Percentiles rank a stretch among this genome's conserved stretches.
Evolutionary conservation across 352 stramenopile genomes (phyloP).

Genomic region (Globisporangium sylvaticum): DNA sequence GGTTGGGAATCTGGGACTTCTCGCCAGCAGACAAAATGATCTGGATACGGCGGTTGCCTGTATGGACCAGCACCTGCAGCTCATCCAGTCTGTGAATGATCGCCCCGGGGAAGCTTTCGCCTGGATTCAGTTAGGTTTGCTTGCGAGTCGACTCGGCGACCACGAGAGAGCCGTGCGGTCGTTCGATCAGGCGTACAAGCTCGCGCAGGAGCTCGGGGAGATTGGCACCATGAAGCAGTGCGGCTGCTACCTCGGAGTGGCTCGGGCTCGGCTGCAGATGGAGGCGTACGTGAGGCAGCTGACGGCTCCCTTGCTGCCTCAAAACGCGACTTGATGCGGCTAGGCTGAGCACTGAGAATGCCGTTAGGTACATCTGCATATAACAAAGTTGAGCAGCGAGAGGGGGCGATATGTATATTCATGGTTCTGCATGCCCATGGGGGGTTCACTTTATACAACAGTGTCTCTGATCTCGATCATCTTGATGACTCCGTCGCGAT

Average conservation of each 20-base stretch:
- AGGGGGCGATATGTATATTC: conserved; percentile 1
- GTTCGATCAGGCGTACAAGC: conserved; percentile 77
- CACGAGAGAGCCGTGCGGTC: conserved; percentile 66
- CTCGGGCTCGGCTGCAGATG: conserved; percentile 67
- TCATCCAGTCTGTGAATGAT: conserved; percentile 84
- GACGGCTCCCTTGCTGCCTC: conserved; percentile 18
- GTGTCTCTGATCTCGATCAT: conserved; percentile 67
- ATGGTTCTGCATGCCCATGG: neutral
- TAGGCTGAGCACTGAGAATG: neutral
- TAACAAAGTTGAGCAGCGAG: neutral
- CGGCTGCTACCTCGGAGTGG: conserved; percentile 77
- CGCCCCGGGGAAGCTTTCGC: conserved; percentile 72
- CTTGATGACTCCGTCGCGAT: conserved; percentile 83
- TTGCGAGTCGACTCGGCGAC: conserved; percentile 52
- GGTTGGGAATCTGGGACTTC: conserved; percentile 82
- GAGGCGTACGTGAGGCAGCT: conserved; percentile 50
- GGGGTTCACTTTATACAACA: conserved; percentile 6
- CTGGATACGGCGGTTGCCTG: conserved; percentile 72
- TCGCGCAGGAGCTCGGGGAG: conserved; percentile 66
- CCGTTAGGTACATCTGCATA: neutral
- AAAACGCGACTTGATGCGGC: conserved; percentile 2
- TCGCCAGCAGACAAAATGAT: conserved; percentile 84
- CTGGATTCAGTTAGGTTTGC: conserved; percentile 82
- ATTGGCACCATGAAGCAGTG: conserved; percentile 69
- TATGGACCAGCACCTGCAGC: conserved; percentile 89